Evolutionary conservation across 345 rosid species (phyloP).

Genomic region (Aegle marmelos): DNA sequence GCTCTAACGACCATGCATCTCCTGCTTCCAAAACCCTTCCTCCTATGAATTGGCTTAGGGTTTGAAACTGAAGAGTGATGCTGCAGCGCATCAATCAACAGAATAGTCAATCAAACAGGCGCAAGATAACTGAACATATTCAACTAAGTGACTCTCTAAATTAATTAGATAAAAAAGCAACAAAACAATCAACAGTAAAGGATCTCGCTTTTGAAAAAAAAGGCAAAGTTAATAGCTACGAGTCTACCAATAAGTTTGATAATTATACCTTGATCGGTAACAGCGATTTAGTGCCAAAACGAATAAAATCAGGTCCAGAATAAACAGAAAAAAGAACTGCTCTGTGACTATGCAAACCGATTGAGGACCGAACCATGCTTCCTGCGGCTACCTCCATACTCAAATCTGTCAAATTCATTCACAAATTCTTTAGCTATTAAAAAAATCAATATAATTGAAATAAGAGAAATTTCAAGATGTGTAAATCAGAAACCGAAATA

Average conservation of each 20-base stretch:
- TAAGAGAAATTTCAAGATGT: not conserved
- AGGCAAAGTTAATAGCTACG: not conserved
- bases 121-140: not conserved
- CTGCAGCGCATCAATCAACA: conserved; percentile 30
- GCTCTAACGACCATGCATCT: conserved; percentile 52
- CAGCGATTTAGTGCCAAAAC: conserved; percentile 25
- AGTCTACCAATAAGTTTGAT: not conserved
- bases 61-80: conserved; percentile 24
- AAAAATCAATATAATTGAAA: not conserved
- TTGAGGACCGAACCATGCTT: conserved; percentile 34
- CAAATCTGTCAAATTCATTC: conserved; percentile 1
- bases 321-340: conserved; percentile 34
- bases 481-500: not conserved
- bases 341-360: conserved; percentile 29
- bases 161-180: not conserved
- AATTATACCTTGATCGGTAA: conserved; percentile 32
- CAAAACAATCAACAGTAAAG: too few species aligned
- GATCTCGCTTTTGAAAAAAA: not conserved
- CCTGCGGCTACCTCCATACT: conserved; percentile 49
- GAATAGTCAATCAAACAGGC: conserved; percentile 1
- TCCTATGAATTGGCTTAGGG: conserved; percentile 27
- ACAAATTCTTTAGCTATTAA: not conserved
- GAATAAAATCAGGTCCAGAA: conserved; percentile 27
- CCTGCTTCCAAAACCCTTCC: conserved; percentile 31
- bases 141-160: not conserved